These are phyloP conservation scores for Ceratocystis huliohia DNA, from an alignment of 2,329 filamentous ascomycete species.

Conservation along the genomic window DNA sequence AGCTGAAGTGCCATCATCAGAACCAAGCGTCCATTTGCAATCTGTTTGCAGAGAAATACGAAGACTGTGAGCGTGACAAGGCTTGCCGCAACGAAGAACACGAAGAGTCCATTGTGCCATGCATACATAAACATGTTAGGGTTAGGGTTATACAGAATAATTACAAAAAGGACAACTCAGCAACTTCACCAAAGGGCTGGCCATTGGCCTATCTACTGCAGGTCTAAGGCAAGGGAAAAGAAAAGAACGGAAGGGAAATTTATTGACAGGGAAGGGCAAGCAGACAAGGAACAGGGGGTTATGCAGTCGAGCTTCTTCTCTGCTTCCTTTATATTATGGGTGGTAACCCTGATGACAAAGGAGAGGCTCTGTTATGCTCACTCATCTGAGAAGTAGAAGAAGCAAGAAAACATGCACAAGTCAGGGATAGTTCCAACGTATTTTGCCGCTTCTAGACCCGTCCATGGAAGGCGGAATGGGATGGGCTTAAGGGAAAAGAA, in stretches of 20 bases:
- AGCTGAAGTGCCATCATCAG: neutral
- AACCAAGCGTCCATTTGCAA: neutral
- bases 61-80: neutral
- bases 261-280: neutral
- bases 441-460: slow-evolving; percentile 18
- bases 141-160: neutral
- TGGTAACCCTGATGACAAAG: slow-evolving; percentile 20
- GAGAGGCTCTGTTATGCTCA: neutral
- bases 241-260: no score
- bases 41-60: neutral
- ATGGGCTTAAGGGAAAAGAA: neutral
- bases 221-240: neutral
- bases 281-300: neutral
- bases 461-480: slow-evolving; percentile 1
- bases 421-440: neutral
- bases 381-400: neutral
- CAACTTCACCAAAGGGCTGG: neutral
- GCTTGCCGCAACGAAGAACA: neutral
- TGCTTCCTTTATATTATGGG: neutral
- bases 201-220: neutral
- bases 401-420: neutral
- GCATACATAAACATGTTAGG: neutral
- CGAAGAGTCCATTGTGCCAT: neutral
- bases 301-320: neutral
- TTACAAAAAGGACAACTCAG: slow-evolving; percentile 14